Evolutionary conservation across 306 rosid genomes (phyloP).

Genomic region (Carpinus fangiana): DNA sequence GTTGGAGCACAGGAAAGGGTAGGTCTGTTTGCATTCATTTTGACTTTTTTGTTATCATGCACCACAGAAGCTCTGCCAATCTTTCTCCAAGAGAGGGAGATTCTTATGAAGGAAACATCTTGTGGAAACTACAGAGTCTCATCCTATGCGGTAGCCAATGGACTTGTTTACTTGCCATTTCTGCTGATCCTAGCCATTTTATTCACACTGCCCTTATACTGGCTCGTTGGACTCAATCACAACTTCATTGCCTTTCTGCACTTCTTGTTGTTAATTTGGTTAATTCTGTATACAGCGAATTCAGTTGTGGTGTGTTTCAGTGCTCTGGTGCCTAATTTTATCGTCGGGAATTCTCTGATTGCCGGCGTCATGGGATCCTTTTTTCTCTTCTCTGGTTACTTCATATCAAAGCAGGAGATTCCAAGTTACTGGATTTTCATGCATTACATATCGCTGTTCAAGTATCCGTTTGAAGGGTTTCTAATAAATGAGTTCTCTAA

Average conservation of each 20-base stretch:
- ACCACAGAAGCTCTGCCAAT: constrained; percentile 90
- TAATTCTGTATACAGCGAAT: constrained; percentile 83
- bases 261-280: constrained; percentile 77
- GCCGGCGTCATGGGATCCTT: constrained; percentile 90
- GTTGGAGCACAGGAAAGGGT: constrained; percentile 73
- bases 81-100: constrained; percentile 90
- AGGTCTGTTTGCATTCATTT: constrained; percentile 86
- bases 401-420: constrained; percentile 73
- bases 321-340: constrained; percentile 88
- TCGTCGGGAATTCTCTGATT: constrained; percentile 87
- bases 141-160: constrained; percentile 88
- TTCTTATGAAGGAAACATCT: constrained; percentile 88
- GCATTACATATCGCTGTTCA: constrained; percentile 85
- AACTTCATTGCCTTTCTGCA: constrained; percentile 67
- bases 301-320: constrained; percentile 96
- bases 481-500: constrained; percentile 83
- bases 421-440: constrained; percentile 88
- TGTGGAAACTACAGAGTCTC: constrained; percentile 88
- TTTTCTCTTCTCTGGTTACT: constrained; percentile 93
- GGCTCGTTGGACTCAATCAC: constrained; percentile 83
- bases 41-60: constrained; percentile 75
- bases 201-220: constrained; percentile 72
- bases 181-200: constrained; percentile 79
- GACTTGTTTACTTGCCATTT: constrained; percentile 85
- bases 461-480: constrained; percentile 97